Evolutionary conservation across 345 rosid genomes (phyloP), one percentile per base, ranked within the genome.

Genomic region (Lenwebbia sp.): DNA sequence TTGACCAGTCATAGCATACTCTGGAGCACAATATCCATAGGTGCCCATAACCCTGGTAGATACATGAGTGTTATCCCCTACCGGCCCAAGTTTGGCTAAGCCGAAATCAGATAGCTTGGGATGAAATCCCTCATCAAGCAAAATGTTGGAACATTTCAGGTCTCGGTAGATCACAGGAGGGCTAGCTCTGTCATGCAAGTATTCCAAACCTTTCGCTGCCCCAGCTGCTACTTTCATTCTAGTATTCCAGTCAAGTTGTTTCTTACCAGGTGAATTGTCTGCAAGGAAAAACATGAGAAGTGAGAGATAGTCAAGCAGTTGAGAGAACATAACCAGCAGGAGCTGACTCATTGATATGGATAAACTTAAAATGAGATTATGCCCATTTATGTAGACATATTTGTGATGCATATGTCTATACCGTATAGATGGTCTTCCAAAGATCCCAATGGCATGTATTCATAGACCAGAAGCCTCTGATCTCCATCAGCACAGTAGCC

Each of bases 21-120:
- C 96, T 3, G 99, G 99, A 82, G 99, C 98, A 53, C 98, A 96
- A 85, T 96, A 96, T 82, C 98, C 99, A 65, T 95, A 96, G 50
- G 99, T 96, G 57, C 99, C 99, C 99, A 96, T 95, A 87, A 96
- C 99, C 85, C 98, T 94, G 14, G 99, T 96, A 33, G 97, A 95
- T 52, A 95, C 99, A 88, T 95, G 99, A 50, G 97, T 95, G 33
- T 94, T 93, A 86, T 96, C 99, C 12, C 98, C 99, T 85, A 93
- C 96, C 57, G 98, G 97, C 8, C 99, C 99, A 84, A 96, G 88
- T 89, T 96, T 96, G 84, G 99, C 99, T 90, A 96, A 91, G 76
- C 99, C 99, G 41, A 96, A 96, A 89, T 96, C 99, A 65, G 98
- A 96, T 49, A 96, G 94, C 96, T 94, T 96, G 53, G 99, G 96